Percentiles rank a stretch among this genome's conserved stretches.
These are phyloP conservation scores for Elongisporangium prolatum DNA, from an alignment of 352 stramenopile species.

Conservation along the genomic window DNA sequence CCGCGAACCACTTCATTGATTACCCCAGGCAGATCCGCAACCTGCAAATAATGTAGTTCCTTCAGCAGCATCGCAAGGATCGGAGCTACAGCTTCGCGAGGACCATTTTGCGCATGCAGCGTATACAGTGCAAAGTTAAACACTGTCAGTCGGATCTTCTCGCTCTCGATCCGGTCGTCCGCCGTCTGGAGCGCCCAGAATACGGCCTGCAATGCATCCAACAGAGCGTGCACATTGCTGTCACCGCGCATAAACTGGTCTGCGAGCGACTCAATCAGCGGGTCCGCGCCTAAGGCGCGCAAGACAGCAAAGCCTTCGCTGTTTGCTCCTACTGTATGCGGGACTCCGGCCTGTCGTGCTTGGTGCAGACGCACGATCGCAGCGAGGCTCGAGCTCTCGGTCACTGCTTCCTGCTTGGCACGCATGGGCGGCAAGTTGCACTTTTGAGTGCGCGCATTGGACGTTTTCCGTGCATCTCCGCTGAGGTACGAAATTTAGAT, in stretches of 20 bases:
- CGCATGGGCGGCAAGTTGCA: constrained; percentile 1
- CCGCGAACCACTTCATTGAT: constrained; percentile 33
- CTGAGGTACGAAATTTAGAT: not conserved
- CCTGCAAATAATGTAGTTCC: constrained; percentile 29
- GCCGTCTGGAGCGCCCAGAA: constrained; percentile 31
- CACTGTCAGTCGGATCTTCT: constrained; percentile 18
- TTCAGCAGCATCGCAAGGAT: constrained; percentile 21
- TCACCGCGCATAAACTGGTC: constrained; percentile 14
- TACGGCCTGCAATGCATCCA: constrained; percentile 22
- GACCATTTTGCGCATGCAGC: constrained; percentile 22
- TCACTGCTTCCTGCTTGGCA: not conserved
- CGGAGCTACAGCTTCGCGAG: constrained; percentile 13
- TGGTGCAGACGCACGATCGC: constrained; percentile 26
- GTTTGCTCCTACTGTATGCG: not conserved
- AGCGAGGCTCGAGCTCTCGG: constrained; percentile 7
- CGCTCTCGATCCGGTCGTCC: constrained; percentile 7
- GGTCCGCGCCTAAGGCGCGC: constrained; percentile 14
- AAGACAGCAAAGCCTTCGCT: constrained; percentile 10
- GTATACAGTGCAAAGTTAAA: constrained; percentile 20
- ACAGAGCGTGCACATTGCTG: constrained; percentile 17
- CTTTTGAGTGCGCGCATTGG: constrained; percentile 5
- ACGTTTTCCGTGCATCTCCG: not conserved
- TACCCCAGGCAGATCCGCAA: constrained; percentile 17
- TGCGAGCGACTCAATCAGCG: constrained; percentile 17
- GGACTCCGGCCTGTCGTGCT: not conserved